These are phyloP conservation scores for Phytophthora rubi DNA, from an alignment of 352 stramenopile genomes.

Conservation along the genomic window DNA sequence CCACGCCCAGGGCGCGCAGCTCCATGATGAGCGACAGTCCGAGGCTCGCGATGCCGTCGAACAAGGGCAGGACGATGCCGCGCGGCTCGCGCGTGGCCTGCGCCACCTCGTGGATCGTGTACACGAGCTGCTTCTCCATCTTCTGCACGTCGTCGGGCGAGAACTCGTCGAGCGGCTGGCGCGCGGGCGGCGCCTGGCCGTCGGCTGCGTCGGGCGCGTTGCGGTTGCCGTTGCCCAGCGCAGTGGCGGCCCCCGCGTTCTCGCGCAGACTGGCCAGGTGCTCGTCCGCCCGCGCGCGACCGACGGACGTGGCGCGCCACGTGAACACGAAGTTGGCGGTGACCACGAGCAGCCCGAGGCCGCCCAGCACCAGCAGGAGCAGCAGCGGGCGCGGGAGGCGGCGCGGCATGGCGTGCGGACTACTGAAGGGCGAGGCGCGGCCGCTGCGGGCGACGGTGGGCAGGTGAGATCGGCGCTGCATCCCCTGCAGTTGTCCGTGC, in stretches of 20 bases:
- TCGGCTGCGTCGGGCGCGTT: slow-evolving; percentile 6
- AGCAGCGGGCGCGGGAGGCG: slow-evolving; percentile 23
- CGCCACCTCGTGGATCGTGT: slow-evolving; percentile 38
- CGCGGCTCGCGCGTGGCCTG: slow-evolving; percentile 41
- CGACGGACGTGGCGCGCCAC: slow-evolving; percentile 33
- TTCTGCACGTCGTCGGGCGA: slow-evolving; percentile 22
- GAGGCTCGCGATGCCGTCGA: slow-evolving; percentile 53
- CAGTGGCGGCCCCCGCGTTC: background rate
- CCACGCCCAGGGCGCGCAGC: slow-evolving; percentile 50
- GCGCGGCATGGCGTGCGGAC: slow-evolving; percentile 29
- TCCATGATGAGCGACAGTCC: slow-evolving; percentile 69
- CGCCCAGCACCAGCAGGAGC: slow-evolving; percentile 22
- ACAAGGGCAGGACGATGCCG: slow-evolving; percentile 68
- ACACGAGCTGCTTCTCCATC: slow-evolving; percentile 45
- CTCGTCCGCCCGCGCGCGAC: slow-evolving; percentile 12
- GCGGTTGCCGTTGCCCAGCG: background rate
- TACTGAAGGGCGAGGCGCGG: slow-evolving; percentile 27
- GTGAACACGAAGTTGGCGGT: slow-evolving; percentile 38
- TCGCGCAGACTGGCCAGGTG: slow-evolving; percentile 24
- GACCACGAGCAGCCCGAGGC: slow-evolving; percentile 33
- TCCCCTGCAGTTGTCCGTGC: background rate
- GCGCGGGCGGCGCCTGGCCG: slow-evolving; percentile 11
- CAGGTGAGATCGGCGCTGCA: slow-evolving; percentile 35
- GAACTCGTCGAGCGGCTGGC: slow-evolving; percentile 16
- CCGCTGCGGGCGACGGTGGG: slow-evolving; percentile 30